Evolutionary conservation across 1,284 basidiomycete genomes (phyloP).

Genomic region (Trichosporon sp.): DNA sequence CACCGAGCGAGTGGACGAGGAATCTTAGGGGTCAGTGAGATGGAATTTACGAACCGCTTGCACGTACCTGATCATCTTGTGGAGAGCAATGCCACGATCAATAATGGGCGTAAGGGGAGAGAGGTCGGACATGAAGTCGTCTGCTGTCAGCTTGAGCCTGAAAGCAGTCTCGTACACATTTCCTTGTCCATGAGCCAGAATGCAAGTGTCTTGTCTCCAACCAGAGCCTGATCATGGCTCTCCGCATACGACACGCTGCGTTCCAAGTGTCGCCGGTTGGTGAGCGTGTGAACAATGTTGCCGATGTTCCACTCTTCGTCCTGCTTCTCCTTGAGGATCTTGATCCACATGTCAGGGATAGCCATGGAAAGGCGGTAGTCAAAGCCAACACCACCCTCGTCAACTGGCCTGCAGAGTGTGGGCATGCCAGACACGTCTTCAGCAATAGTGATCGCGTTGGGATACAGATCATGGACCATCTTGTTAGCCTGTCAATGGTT

Average conservation of each 20-base stretch:
- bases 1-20: constrained; percentile 84
- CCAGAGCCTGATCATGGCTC: constrained; percentile 94
- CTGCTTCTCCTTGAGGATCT: constrained; percentile 84
- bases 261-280: constrained; percentile 82
- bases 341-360: constrained; percentile 99
- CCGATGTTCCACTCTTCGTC: constrained; percentile 88
- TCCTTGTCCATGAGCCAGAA: constrained; percentile 99
- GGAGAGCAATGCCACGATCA: constrained; percentile 81
- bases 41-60: constrained; percentile 25
- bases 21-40: constrained; percentile 56
- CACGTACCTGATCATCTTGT: constrained; percentile 93
- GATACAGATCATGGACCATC: constrained; percentile 75
- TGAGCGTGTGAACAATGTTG: constrained; percentile 83
- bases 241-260: constrained; percentile 93
- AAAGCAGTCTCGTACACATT: constrained; percentile 67
- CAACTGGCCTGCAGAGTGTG: constrained; percentile 74
- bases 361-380: constrained; percentile 98
- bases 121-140: constrained; percentile 93
- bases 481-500: constrained; percentile 71
- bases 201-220: constrained; percentile 95
- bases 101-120: constrained; percentile 80
- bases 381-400: constrained; percentile 87
- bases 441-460: constrained; percentile 80
- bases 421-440: constrained; percentile 98
- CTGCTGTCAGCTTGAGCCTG: constrained; percentile 48